Conservation (phyloP, 2,329 filamentous ascomycete species). For the Fusarium phyllophilum region DNA sequence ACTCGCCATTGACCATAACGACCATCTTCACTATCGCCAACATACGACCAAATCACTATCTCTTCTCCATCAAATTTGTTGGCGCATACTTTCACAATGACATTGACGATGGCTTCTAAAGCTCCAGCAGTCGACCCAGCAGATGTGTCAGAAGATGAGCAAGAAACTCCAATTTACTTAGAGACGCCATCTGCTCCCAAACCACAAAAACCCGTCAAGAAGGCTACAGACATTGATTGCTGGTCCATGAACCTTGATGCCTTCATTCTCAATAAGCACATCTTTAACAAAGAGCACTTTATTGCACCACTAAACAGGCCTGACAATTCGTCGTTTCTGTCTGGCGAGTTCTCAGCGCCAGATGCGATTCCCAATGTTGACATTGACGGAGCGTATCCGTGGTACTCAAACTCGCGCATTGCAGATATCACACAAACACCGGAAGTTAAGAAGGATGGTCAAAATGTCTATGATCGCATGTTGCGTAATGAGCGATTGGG, state of each 20-base stretch:
- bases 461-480: neutral
- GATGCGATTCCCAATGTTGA: neutral
- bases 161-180: neutral
- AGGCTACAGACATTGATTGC: neutral
- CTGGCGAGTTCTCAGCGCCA: neutral
- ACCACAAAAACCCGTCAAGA: neutral
- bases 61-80: neutral
- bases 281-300: neutral
- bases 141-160: neutral
- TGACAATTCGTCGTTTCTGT: neutral
- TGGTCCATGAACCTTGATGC: neutral
- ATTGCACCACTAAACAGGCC: neutral
- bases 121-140: neutral
- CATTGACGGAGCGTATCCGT: neutral
- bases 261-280: neutral
- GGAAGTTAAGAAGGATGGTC: fast-evolving
- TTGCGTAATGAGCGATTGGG: neutral
- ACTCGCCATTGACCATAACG: neutral
- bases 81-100: neutral
- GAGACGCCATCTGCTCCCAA: neutral
- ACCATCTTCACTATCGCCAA: neutral
- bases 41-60: neutral
- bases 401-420: neutral
- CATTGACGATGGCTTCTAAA: neutral
- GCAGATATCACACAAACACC: neutral